Evolutionary conservation across 2,329 filamentous ascomycete species (phyloP).

Genomic region (Biscogniauxia sp.): DNA sequence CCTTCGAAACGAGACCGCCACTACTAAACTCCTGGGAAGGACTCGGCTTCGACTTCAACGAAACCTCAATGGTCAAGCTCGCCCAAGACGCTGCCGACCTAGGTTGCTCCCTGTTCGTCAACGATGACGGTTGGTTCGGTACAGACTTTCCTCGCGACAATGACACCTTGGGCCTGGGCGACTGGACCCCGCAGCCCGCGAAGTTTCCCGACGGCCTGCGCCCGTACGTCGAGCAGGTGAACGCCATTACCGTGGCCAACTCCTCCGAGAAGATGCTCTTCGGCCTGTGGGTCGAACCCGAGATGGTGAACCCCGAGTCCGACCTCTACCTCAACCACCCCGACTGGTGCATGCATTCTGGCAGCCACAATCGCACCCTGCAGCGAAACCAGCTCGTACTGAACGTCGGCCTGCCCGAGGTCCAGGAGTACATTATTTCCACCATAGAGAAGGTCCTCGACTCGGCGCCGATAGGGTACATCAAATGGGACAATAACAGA

Average conservation of each 20-base stretch:
- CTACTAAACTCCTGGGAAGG: conserved; percentile 68
- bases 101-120: conserved; percentile 61
- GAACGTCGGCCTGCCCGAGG: conserved; percentile 58
- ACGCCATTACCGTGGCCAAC: conserved; percentile 45
- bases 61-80: conserved; percentile 52
- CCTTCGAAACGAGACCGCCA: conserved; percentile 47
- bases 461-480: conserved; percentile 53
- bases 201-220: conserved; percentile 58
- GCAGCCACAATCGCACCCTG: conserved; percentile 53
- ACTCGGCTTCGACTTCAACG: conserved; percentile 56
- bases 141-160: conserved; percentile 57
- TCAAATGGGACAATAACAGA: conserved; percentile 69
- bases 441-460: conserved; percentile 54
- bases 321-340: conserved; percentile 60
- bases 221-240: conserved; percentile 50
- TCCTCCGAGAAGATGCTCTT: conserved; percentile 52
- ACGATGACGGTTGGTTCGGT: conserved; percentile 69
- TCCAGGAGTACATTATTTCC: conserved; percentile 61
- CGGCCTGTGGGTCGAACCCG: conserved; percentile 66
- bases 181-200: conserved; percentile 58
- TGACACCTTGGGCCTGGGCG: conserved; percentile 58
- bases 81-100: conserved; percentile 56
- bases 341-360: conserved; percentile 61
- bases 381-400: conserved; percentile 59
- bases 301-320: conserved; percentile 65